phyloP scores from a whole-genome alignment of 2,329 filamentous ascomycete genomes.

The Claviceps sp. region DNA sequence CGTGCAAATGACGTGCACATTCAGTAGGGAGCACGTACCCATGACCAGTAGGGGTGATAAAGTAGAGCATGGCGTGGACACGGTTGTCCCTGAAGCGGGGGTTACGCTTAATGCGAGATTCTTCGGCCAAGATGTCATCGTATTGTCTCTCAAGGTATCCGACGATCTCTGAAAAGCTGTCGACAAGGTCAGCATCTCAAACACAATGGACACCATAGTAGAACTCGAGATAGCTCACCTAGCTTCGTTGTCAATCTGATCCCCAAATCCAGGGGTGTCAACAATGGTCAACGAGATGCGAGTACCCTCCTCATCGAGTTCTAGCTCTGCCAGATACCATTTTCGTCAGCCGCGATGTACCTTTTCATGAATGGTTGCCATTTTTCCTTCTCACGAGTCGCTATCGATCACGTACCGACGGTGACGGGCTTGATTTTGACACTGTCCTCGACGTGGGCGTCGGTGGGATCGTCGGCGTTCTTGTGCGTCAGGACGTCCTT shows the following conservation, averaged over 20 bases:
- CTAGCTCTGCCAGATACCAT: slow-evolving; percentile 51
- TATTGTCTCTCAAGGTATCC: slow-evolving; percentile 98
- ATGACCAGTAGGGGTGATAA: slow-evolving; percentile 96
- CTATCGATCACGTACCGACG: slow-evolving; percentile 50
- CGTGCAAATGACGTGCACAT: background rate
- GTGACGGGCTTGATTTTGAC: slow-evolving; percentile 98
- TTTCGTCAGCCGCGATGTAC: slow-evolving; percentile 1
- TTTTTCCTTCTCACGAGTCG: background rate
- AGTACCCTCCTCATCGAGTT: slow-evolving; percentile 95
- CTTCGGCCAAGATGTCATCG: slow-evolving; percentile 96
- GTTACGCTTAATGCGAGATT: slow-evolving; percentile 99
- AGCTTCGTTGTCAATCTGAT: slow-evolving; percentile 98
- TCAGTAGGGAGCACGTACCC: slow-evolving; percentile 42
- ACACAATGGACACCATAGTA: background rate
- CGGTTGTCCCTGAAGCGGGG: slow-evolving; percentile 98
- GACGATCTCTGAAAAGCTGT: slow-evolving; percentile 90
- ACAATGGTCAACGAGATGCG: slow-evolving; percentile 97
- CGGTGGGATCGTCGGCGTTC: slow-evolving; percentile 79
- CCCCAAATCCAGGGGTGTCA: slow-evolving; percentile 94
- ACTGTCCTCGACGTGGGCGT: slow-evolving; percentile 86
- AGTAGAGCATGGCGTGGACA: slow-evolving; percentile 96
- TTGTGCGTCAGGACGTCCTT: slow-evolving; percentile 84
- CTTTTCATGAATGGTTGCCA: background rate
- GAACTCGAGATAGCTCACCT: slow-evolving; percentile 42
- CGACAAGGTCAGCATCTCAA: background rate